Conservation (phyloP, 192 early-diverging fungal species). For the Linnemannia exigua region DNA sequence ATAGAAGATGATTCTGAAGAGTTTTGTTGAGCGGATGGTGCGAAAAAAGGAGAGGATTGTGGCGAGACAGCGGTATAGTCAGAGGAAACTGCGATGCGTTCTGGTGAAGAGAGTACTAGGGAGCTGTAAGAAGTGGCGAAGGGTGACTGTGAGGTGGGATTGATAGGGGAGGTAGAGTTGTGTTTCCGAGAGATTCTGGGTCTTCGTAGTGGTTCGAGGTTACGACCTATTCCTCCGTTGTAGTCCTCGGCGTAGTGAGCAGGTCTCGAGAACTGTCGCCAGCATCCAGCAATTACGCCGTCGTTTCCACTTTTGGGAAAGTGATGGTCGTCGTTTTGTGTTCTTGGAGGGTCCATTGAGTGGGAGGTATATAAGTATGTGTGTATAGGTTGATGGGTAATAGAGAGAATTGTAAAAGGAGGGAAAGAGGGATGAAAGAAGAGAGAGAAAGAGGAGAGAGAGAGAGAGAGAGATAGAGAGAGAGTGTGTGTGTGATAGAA, state of each 20-base stretch:
- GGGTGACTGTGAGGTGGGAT: neutral
- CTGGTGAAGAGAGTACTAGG: neutral
- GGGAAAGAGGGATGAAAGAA: neutral
- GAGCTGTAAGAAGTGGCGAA: neutral
- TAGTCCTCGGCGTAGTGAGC: constrained; percentile 31
- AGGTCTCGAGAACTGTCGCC: constrained; percentile 14
- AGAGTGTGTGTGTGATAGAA: too few species aligned
- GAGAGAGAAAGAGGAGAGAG: neutral
- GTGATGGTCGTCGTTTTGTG: neutral
- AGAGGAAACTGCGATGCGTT: neutral
- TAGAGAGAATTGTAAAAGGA: neutral
- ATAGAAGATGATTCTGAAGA: neutral
- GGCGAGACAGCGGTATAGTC: constrained; percentile 11
- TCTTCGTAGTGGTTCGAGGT: neutral
- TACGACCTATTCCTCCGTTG: neutral
- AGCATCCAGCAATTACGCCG: neutral
- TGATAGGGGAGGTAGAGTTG: neutral
- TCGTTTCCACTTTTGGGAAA: neutral
- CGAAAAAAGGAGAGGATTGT: neutral
- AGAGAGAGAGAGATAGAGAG: neutral
- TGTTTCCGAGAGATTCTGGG: neutral
- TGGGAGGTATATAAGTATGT: neutral
- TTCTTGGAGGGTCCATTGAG: neutral
- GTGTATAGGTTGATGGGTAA: neutral
- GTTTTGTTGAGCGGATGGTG: neutral